A percentile compares a stretch with the other conserved stretches of the same genome.
These are phyloP conservation scores for Suhomyces xylopsoci DNA, from an alignment of 805 yeast genomes.

Conservation along the genomic window DNA sequence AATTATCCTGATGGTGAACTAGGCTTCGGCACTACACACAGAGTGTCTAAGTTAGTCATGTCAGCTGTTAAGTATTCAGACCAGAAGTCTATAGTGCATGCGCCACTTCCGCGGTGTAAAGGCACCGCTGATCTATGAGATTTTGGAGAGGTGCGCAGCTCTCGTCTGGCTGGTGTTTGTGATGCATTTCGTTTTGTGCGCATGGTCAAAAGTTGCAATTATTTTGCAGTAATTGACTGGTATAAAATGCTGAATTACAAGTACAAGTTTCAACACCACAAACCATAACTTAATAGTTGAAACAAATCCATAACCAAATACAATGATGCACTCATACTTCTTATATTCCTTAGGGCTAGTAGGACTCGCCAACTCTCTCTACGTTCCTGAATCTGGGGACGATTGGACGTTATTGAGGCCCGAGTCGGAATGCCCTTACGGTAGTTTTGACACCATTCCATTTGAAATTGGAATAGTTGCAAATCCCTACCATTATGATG, in stretches of 20 bases:
- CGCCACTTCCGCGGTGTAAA: background rate
- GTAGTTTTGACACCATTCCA: constrained; percentile 26
- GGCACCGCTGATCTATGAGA: background rate
- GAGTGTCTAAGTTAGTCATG: background rate
- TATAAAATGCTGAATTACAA: background rate
- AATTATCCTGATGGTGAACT: background rate
- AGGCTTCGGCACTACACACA: background rate
- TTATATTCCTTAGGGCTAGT: background rate
- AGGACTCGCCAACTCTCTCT: background rate
- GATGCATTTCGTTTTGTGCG: background rate
- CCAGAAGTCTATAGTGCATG: background rate
- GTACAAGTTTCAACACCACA: background rate
- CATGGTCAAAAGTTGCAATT: background rate
- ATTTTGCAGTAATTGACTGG: background rate
- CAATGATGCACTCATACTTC: background rate
- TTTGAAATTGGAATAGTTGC: constrained; percentile 37
- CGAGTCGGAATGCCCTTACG: constrained; percentile 8
- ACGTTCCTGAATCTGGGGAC: constrained; percentile 27
- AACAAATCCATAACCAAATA: background rate
- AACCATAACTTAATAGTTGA: background rate
- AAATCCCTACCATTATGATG: constrained; percentile 20
- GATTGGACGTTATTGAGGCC: constrained; percentile 38
- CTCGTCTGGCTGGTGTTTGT: background rate
- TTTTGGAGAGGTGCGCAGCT: background rate
- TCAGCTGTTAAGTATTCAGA: background rate